Evolutionary conservation across 106 monocot species (phyloP).

Genomic region (Acorus gramineus): DNA sequence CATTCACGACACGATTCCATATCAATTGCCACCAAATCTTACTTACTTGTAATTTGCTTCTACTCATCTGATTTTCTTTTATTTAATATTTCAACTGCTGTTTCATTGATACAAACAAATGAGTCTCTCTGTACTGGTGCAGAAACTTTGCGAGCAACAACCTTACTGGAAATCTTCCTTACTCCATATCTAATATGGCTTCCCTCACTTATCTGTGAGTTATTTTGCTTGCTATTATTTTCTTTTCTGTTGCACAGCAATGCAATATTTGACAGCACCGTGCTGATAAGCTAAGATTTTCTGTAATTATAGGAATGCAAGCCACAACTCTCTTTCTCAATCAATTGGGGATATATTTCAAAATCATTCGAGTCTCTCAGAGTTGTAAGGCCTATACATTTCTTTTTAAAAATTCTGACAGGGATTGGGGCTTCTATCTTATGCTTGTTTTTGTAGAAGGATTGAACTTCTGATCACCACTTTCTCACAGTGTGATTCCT

Average conservation of each 20-base stretch:
- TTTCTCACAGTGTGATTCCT: too few species aligned
- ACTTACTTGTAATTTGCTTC: conserved; percentile 44
- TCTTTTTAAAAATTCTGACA: too few species aligned
- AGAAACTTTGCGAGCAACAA: conserved; percentile 83
- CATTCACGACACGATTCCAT: conserved; percentile 63
- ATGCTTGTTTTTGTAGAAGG: too few species aligned
- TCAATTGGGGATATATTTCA: conserved; percentile 56
- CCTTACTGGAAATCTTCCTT: conserved; percentile 68
- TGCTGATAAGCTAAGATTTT: too few species aligned
- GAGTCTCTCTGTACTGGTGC: conserved; percentile 8
- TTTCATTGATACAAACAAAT: neutral
- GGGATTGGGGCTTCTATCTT: too few species aligned
- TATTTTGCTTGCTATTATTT: neutral
- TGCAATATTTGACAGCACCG: too few species aligned
- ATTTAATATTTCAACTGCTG: neutral
- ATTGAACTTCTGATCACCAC: too few species aligned
- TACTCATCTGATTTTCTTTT: neutral
- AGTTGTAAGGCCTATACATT: conserved; percentile 37
- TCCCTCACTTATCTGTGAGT: conserved; percentile 75
- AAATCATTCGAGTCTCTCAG: conserved; percentile 49
- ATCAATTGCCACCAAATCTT: conserved; percentile 83
- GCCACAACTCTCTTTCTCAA: conserved; percentile 66
- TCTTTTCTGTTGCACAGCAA: neutral
- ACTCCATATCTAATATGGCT: conserved; percentile 58
- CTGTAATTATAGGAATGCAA: conserved; percentile 44